A percentile compares a stretch with the other conserved stretches of the same genome.
phyloP scores from a whole-genome alignment of 192 early-diverging fungal genomes.

The Backusella psychrophila region DNA sequence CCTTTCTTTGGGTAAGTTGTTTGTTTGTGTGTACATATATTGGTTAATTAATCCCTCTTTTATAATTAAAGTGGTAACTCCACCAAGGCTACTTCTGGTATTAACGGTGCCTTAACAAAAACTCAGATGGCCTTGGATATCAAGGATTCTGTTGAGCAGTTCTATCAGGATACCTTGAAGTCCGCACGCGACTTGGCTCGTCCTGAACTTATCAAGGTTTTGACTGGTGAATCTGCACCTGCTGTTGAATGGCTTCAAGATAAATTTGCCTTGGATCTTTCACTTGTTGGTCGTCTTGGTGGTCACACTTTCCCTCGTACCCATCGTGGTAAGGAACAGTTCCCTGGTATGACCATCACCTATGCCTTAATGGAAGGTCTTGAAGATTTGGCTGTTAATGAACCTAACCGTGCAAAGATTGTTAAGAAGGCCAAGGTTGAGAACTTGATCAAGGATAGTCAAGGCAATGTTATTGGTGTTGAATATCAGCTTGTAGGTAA shows the following conservation, averaged over 20 bases:
- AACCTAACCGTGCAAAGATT: slow-evolving; percentile 73
- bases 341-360: slow-evolving; percentile 93
- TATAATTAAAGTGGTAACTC: slow-evolving; percentile 73
- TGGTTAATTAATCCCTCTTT: neutral
- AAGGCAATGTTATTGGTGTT: slow-evolving; percentile 74
- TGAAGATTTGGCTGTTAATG: slow-evolving; percentile 63
- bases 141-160: slow-evolving; percentile 80
- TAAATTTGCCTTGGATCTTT: slow-evolving; percentile 85
- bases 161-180: slow-evolving; percentile 83
- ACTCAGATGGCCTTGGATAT: slow-evolving; percentile 71
- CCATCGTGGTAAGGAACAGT: slow-evolving; percentile 84
- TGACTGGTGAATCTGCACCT: slow-evolving; percentile 80
- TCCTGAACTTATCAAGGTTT: slow-evolving; percentile 78
- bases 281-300: slow-evolving; percentile 84
- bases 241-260: slow-evolving; percentile 95
- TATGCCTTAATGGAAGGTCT: slow-evolving; percentile 84
- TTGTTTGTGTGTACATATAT: neutral
- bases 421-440: slow-evolving; percentile 83
- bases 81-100: slow-evolving; percentile 97
- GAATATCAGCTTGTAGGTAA: slow-evolving; percentile 62
- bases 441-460: slow-evolving; percentile 62
- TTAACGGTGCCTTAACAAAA: slow-evolving; percentile 90
- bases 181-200: slow-evolving; percentile 84
- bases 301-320: slow-evolving; percentile 94
- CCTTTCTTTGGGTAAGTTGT: slow-evolving; percentile 69